A percentile compares a stretch with the other conserved stretches of the same genome.
phyloP scores from a whole-genome alignment of 495 filamentous ascomycete genomes.

The Neurospora africana region DNA sequence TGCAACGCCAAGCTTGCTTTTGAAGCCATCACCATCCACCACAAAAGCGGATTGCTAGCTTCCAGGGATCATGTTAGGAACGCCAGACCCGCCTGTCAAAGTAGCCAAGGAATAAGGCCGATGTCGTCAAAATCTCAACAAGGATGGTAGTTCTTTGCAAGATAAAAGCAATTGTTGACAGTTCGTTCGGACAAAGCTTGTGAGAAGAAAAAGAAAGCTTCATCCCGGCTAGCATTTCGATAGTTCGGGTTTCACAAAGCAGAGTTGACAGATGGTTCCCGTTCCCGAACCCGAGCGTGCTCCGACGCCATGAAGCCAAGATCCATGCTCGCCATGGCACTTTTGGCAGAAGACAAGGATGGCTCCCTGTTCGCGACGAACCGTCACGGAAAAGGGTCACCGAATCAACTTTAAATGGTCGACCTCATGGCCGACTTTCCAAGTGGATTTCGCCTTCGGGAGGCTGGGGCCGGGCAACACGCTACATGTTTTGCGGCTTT shows the following conservation, averaged over 20 bases:
- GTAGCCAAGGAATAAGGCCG: not conserved
- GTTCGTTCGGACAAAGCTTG: not conserved
- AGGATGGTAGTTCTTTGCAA: not conserved
- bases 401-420: not conserved
- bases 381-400: not conserved
- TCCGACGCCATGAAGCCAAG: not conserved
- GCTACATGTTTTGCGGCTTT: too few relatives aligned
- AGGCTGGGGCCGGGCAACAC: not conserved
- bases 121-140: not conserved
- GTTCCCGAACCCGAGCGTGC: not conserved
- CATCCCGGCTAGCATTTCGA: not conserved
- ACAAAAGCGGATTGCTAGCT: not conserved
- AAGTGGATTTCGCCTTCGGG: not conserved
- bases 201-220: not conserved
- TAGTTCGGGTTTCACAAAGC: not conserved
- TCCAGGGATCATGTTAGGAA: not conserved
- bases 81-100: not conserved
- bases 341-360: not conserved
- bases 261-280: not conserved
- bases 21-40: not conserved
- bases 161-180: not conserved
- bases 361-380: not conserved
- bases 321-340: not conserved
- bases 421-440: not conserved
- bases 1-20: not conserved